Percentiles rank a stretch among this genome's conserved stretches.
Evolutionary conservation across 306 rosid species (phyloP).

Genomic region (Castanopsis chinensis): DNA sequence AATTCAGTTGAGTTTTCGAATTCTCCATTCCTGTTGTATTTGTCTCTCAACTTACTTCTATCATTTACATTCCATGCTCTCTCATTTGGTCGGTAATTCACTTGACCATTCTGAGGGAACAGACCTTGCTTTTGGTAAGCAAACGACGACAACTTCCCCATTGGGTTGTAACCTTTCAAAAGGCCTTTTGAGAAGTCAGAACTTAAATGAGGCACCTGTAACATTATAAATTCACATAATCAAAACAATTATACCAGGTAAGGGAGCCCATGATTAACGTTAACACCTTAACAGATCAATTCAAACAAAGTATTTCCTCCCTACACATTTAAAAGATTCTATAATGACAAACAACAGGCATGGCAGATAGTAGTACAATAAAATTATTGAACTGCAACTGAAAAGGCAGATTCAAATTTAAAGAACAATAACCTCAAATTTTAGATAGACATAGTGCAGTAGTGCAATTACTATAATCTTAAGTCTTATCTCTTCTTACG

Average conservation of each 20-base stretch:
- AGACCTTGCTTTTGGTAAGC: conserved; percentile 34
- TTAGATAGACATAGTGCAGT: not conserved
- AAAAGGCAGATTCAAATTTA: not conserved
- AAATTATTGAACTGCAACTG: not conserved
- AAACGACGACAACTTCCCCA: conserved; percentile 38
- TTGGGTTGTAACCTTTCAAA: conserved; percentile 41
- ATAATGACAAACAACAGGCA: not conserved
- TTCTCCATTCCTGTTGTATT: conserved; percentile 35
- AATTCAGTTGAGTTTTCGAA: conserved; percentile 46
- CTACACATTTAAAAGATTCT: not conserved
- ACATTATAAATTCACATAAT: conserved; percentile 11
- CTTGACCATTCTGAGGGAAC: conserved; percentile 20
- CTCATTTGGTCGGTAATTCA: conserved; percentile 34
- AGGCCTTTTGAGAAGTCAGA: conserved; percentile 40
- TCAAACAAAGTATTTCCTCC: not conserved
- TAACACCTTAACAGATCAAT: not conserved
- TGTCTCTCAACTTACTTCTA: conserved; percentile 33
- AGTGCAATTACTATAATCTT: not conserved
- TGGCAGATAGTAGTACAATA: not conserved
- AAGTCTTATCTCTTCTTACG: not conserved
- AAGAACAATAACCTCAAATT: not conserved
- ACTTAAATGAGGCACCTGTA: conserved; percentile 48
- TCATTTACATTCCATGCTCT: conserved; percentile 41
- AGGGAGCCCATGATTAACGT: not conserved
- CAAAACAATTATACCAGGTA: not conserved